These are phyloP conservation scores for Xylariaceae sp. DNA, from an alignment of 2,329 filamentous ascomycete species.

Conservation along the genomic window DNA sequence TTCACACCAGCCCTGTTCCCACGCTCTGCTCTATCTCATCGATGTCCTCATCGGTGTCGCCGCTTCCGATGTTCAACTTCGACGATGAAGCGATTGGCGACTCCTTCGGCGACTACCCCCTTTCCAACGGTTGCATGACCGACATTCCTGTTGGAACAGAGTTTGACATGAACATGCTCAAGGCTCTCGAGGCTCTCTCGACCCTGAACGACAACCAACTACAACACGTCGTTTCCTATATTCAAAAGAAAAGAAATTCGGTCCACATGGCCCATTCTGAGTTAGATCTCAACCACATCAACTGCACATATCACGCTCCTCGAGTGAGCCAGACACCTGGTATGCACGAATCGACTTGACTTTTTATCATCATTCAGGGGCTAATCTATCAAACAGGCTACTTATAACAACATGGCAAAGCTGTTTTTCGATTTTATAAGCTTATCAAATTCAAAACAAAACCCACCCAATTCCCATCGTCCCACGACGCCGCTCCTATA, in stretches of 20 bases:
- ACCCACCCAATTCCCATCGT: not conserved
- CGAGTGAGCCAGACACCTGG: slow-evolving; percentile 19
- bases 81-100: slow-evolving; percentile 9
- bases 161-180: slow-evolving; percentile 22
- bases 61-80: slow-evolving; percentile 13
- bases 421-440: too few species aligned
- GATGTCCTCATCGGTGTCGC: slow-evolving; percentile 20
- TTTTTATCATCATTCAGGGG: not conserved
- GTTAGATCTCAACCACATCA: slow-evolving; percentile 18
- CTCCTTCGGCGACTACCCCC: slow-evolving; percentile 11
- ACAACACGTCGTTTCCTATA: slow-evolving; percentile 23
- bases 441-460: not conserved
- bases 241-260: slow-evolving; percentile 22
- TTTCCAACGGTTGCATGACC: slow-evolving; percentile 9
- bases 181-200: slow-evolving; percentile 25
- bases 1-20: slow-evolving; percentile 19
- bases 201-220: slow-evolving; percentile 24
- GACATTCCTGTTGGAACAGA: slow-evolving; percentile 8
- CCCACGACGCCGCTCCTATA: not conserved
- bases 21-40: slow-evolving; percentile 20
- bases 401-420: not conserved
- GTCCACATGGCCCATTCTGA: slow-evolving; percentile 15
- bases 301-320: slow-evolving; percentile 5
- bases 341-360: slow-evolving; percentile 2
- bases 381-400: slow-evolving; percentile 3